phyloP scores from a whole-genome alignment of 176 grass and related monocot genomes.

The Olyra latifolia region DNA sequence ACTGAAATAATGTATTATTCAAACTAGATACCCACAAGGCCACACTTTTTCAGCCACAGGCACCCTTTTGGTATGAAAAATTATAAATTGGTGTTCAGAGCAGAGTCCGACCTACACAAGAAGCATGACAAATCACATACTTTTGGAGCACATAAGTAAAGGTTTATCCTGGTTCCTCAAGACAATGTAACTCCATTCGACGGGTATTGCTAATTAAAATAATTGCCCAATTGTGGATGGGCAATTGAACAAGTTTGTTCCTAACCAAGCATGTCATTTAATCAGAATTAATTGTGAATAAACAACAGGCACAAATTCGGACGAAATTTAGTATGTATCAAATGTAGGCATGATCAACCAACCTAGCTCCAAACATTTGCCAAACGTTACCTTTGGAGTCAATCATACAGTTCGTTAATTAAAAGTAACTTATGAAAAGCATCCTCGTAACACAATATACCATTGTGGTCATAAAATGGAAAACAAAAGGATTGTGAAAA shows the following conservation, averaged over 20 bases:
- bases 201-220: too few relatives aligned
- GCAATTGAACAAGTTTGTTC: neutral
- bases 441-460: neutral
- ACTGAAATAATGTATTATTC: neutral
- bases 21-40: too few relatives aligned
- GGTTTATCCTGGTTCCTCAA: neutral
- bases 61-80: neutral
- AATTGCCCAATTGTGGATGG: neutral
- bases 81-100: neutral
- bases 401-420: neutral
- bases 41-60: too few relatives aligned
- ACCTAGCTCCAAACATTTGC: conserved; percentile 6
- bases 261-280: neutral
- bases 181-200: neutral
- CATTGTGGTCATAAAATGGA: conserved; percentile 8
- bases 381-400: neutral
- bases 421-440: conserved; percentile 12
- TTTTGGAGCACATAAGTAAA: neutral
- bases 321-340: conserved; percentile 10
- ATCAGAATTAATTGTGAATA: neutral
- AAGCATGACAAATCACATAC: too few relatives aligned
- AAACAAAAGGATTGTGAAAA: conserved; percentile 29
- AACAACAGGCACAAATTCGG: neutral
- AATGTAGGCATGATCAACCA: conserved; percentile 8
- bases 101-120: too few relatives aligned